Conservation (phyloP, 257 asterid species). For the Solanum chiquidenum region DNA sequence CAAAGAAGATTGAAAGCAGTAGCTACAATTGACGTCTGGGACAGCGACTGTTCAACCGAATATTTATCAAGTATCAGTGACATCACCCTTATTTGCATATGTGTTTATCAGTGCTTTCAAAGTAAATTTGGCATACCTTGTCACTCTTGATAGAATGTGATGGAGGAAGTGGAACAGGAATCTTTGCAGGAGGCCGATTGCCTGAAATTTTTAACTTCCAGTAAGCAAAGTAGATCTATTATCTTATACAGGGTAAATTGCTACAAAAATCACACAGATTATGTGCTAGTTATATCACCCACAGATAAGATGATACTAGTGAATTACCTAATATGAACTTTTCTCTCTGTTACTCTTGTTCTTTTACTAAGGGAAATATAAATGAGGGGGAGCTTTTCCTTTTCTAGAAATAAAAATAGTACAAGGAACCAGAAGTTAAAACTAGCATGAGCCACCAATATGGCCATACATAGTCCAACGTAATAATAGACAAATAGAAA, state of each 20-base stretch:
- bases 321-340: background rate
- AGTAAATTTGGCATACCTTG: conserved; percentile 38
- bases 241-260: background rate
- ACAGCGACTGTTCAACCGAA: background rate
- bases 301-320: background rate
- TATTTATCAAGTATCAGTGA: background rate
- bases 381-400: background rate
- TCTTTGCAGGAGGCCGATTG: conserved; percentile 80
- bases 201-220: conserved; percentile 33
- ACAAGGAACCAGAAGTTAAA: background rate
- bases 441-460: background rate
- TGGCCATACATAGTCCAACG: background rate
- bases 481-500: background rate
- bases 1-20: background rate
- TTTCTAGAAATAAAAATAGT: background rate
- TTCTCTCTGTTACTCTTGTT: background rate
- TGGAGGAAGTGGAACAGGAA: conserved; percentile 88
- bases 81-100: background rate
- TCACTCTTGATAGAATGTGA: conserved; percentile 49
- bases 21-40: background rate
- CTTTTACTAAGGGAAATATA: background rate
- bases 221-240: background rate
- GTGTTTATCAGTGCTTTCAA: background rate
- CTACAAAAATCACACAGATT: background rate
- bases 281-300: background rate